Evolutionary conservation across 345 rosid genomes (phyloP), one percentile per base, ranked within the genome.

Genomic region (Crucihimalaya himalaica): DNA sequence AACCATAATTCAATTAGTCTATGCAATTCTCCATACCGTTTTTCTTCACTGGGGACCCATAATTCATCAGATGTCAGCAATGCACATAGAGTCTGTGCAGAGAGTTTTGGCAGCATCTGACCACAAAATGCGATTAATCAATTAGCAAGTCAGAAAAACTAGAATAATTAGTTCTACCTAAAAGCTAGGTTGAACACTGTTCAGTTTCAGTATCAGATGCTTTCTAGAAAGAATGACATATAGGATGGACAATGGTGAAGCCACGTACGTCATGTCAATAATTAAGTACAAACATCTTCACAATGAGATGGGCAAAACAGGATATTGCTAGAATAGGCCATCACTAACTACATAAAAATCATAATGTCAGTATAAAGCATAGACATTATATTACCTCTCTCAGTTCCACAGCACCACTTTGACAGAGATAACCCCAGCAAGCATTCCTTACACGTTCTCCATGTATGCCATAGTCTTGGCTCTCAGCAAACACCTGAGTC

Each of bases 381-480:
- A 21, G 4, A 65, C 60, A 56, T 57, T 43, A 57, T 8, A 32
- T 68, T 77, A 89, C 97, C 96, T 87, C 95, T 85, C 91, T 89
- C 84, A 94, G 79, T 73, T 94, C 98, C 84, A 82, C 70, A 39
- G 90, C 86, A 73, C 98, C 97, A 77, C 95, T 89, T 84, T 91
- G 98, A 82, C 98, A 94, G 79, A 94, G 97, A 82, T 87, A 94
- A 43, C 97, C 96, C 98, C 98, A 94, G 63, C 98, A 94, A 65
- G 96, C 98, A 79, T 82, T 89, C 78, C 94, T 89, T 21, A 94
- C 98, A 65, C 97, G 91, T 73, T 94, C 98, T 78, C 98, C 98
- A 81, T 94, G 95, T 60, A 84, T 73, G 18, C 97, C 98, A 71
- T 94, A 94, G 77, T 94, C 98, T 86, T 94, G 98, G 83, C 89